Evolutionary conservation across 495 filamentous ascomycete species (phyloP), one percentile per base, ranked within the genome.

Genomic region (Penicillium canescens): DNA sequence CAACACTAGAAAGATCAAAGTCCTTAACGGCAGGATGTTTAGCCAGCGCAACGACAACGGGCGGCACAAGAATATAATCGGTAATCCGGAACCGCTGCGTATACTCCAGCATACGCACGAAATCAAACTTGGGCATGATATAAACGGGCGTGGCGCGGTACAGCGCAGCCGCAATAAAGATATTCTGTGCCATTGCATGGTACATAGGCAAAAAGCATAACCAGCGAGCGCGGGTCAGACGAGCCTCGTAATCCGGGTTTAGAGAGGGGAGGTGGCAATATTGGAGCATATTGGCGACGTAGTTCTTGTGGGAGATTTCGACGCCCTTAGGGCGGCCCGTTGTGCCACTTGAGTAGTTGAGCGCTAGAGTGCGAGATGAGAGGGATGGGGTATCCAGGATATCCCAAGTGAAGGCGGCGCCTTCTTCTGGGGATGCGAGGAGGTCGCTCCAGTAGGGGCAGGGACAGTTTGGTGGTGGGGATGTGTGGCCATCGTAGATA

Each of bases 291-390:
- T 94, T 91, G 43, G 87, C 75, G 18, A 89, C 75, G 59, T 91
- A 87, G 55, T 89, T 86, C 35, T 73, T 68, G 67, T 95, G 90
- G 12, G 84, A 80, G 55, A 94, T 85, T 67, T 88, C 85, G 21
- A 93, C 91, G 20, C 91, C 91, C 64, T 95, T 96, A 12, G 91
- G 87, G 6, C 89, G 75, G 3, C 91, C 91, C 0, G 90, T 95
- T 7, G 91, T 96, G 3, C 91, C 91, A 44, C 78, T 82, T 48
- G 78, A 84, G 69, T 91, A 91, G 59, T 91, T 91, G 47, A 92
- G 75, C 71, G 76, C 76, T 2, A 80, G 73, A 12, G 79, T 80
- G 5, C 66, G 72, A 33, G 66, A 64, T 2, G 71, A 65, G 33
- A 69, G 54, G 45, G 76, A 74, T 6, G 61, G 68, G 46, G 63